Conservation (phyloP, 495 filamentous ascomycete species). For the Geoglossum glabrum region DNA sequence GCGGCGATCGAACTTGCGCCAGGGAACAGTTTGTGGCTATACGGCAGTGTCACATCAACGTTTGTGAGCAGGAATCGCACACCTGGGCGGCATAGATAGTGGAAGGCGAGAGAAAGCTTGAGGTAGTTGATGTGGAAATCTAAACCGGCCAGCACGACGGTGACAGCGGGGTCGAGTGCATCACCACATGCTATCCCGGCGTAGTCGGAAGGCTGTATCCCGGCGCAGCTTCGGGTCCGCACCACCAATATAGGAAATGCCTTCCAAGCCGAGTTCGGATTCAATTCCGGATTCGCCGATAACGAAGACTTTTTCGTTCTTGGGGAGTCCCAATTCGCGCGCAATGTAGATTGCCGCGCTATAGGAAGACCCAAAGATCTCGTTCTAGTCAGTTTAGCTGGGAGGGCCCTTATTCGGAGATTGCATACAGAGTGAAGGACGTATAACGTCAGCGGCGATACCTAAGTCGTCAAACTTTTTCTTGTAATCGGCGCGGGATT, state of each 20-base stretch:
- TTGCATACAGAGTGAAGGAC: constrained; percentile 9
- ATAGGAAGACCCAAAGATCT: constrained; percentile 92
- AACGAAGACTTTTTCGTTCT: constrained; percentile 82
- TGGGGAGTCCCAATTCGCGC: constrained; percentile 58
- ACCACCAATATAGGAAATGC: constrained; percentile 65
- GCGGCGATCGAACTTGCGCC: constrained; percentile 72
- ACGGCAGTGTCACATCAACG: constrained; percentile 69
- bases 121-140: constrained; percentile 92
- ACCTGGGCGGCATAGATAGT: constrained; percentile 58
- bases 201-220: constrained; percentile 60
- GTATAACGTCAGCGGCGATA: constrained; percentile 49
- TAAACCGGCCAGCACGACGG: constrained; percentile 69
- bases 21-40: constrained; percentile 62
- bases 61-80: constrained; percentile 93
- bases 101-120: constrained; percentile 63
- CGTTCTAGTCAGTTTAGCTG: constrained; percentile 34
- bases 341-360: constrained; percentile 91
- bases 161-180: constrained; percentile 67
- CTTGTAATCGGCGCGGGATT: constrained; percentile 77
- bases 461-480: constrained; percentile 73
- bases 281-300: constrained; percentile 85
- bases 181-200: constrained; percentile 51
- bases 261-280: constrained; percentile 59
- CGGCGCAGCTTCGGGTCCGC: constrained; percentile 63
- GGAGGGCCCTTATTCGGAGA: too few species aligned